phyloP scores from a whole-genome alignment of 1,284 basidiomycete species.

The Cryptococcus jaspeensis region DNA sequence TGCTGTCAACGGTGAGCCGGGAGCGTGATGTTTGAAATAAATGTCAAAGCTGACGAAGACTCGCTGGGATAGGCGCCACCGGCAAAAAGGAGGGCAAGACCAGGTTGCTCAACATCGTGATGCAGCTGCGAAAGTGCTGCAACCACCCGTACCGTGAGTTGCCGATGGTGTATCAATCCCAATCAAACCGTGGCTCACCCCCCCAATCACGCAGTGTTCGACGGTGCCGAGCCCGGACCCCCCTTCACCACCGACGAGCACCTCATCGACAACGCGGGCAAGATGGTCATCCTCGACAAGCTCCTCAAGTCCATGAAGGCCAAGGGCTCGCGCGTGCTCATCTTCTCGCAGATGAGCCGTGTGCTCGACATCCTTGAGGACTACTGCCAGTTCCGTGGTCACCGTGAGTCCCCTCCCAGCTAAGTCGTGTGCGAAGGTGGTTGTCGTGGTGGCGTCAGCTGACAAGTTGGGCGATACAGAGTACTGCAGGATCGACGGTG shows the following conservation, averaged over 20 bases:
- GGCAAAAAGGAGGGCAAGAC: conserved; percentile 99
- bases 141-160: conserved; percentile 59
- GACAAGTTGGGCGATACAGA: conserved; percentile 55
- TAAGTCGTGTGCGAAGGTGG: neutral
- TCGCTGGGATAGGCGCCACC: conserved; percentile 62
- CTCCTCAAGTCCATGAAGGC: conserved; percentile 82
- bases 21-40: neutral
- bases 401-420: conserved; percentile 64
- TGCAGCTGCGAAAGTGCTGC: conserved; percentile 74
- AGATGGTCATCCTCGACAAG: conserved; percentile 98
- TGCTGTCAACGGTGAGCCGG: conserved; percentile 79
- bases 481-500: conserved; percentile 96
- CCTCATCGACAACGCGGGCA: conserved; percentile 89
- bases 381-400: conserved; percentile 89
- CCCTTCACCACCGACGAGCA: conserved; percentile 99
- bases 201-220: conserved; percentile 42
- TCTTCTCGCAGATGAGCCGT: conserved; percentile 99
- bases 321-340: conserved; percentile 91
- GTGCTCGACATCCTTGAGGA: conserved; percentile 95
- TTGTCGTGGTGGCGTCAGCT: too few relatives aligned
- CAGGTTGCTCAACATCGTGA: conserved; percentile 96
- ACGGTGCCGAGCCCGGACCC: conserved; percentile 80
- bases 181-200: neutral
- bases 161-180: neutral
- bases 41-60: conserved; percentile 1